phyloP scores from a whole-genome alignment of 208 protist species.

The Tritrichomonas foetus region DNA sequence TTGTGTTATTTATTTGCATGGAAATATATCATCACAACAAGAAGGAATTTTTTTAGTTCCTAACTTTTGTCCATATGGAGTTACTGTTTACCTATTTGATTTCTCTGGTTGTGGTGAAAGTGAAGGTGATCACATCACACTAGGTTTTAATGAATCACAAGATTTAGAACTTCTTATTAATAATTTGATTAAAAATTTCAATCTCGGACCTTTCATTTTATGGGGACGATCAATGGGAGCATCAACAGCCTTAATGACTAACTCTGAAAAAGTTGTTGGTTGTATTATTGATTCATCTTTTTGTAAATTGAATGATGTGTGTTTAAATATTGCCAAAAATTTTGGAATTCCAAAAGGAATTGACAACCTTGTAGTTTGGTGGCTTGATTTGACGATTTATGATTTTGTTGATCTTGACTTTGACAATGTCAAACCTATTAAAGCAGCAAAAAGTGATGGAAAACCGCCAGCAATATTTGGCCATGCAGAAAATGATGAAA shows the following conservation, averaged over 20 bases:
- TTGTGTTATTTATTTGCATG: constrained; percentile 17
- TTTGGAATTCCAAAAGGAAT: not conserved
- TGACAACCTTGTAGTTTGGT: no score
- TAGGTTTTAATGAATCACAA: not conserved
- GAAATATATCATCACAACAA: not conserved
- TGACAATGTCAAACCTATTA: no score
- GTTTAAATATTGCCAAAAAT: not conserved
- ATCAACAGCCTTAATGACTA: not conserved
- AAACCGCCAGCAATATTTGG: not conserved
- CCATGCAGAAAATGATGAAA: not conserved
- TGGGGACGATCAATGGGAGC: constrained; percentile 27
- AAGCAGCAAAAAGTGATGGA: no score
- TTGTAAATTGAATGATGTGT: not conserved
- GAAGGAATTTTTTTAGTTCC: not conserved
- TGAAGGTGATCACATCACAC: not conserved
- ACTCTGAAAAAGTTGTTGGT: not conserved
- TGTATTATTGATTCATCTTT: not conserved
- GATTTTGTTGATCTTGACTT: no score
- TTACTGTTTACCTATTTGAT: not conserved
- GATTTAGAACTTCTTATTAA: not conserved
- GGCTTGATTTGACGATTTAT: no score
- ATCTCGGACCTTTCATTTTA: not conserved
- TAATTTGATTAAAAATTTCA: not conserved
- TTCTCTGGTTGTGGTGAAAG: not conserved
- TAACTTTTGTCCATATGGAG: not conserved